phyloP scores from a whole-genome alignment of 148 eudicot species.

The Limonium bicolor region DNA sequence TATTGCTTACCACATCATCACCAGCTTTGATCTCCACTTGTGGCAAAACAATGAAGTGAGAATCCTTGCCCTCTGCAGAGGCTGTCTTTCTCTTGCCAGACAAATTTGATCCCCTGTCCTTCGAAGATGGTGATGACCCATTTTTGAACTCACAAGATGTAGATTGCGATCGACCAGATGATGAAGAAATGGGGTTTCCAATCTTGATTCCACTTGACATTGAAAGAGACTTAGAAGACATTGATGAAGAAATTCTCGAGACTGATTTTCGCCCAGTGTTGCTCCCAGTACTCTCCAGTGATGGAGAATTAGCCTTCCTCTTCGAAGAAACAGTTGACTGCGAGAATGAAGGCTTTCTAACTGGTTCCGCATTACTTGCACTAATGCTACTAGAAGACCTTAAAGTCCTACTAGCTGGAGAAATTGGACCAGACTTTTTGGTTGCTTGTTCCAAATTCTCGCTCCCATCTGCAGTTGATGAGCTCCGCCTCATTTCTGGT shows the following conservation, averaged over 20 bases:
- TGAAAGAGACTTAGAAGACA: constrained; percentile 10
- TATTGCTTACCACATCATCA: constrained; percentile 79
- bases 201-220: constrained; percentile 13
- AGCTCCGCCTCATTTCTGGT: constrained; percentile 47
- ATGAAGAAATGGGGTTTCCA: constrained; percentile 18
- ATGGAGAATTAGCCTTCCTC: constrained; percentile 33
- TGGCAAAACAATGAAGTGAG: constrained; percentile 63
- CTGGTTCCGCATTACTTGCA: constrained; percentile 29
- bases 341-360: constrained; percentile 17
- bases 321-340: constrained; percentile 33
- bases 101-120: constrained; percentile 32
- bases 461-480: constrained; percentile 23
- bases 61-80: constrained; percentile 54
- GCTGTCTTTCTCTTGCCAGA: constrained; percentile 40
- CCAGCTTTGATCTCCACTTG: constrained; percentile 82
- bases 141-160: constrained; percentile 26
- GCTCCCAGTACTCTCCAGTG: constrained; percentile 49
- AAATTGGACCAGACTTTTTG: constrained; percentile 27
- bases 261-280: constrained; percentile 27
- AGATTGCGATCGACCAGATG: constrained; percentile 30
- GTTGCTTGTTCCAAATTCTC: constrained; percentile 17
- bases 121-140: constrained; percentile 31
- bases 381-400: constrained; percentile 31
- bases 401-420: constrained; percentile 35
- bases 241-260: constrained; percentile 18